Base-by-base conservation (phyloP, 495 filamentous ascomycete species). In the Penicillium flavigenum region DNA sequence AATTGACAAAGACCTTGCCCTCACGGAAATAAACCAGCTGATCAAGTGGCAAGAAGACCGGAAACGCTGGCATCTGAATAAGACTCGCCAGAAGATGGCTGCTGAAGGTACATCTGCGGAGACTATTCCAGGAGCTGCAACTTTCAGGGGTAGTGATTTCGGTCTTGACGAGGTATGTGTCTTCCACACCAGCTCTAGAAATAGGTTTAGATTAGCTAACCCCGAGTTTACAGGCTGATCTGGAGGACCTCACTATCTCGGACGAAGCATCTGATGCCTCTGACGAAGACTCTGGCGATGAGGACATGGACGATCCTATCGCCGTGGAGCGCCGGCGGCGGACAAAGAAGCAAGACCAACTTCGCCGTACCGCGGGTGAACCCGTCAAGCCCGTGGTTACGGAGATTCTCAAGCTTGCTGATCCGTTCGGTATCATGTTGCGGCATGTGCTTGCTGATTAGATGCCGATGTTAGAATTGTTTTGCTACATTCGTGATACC, bases 41-140 rank as follows among this genome's bases (percentile, higher is more conserved):
- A 92, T 98, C 53, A 79, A 87, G 53, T 98, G 94, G 94, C 94
- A 98, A 65, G 90, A 90, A 69, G 89, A 88, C 54, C 79, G 95
- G 45, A 97, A 98, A 77, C 88, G 89, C 68, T 98, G 94, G 94
- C 94, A 98, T 63, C 83, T 95, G 55, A 91, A 95, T 70, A 98
- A 98, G 78, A 98, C 94, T 8, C 78, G 92, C 55, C 94, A 96
- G 76, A 98, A 98, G 80, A 98, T 98, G 94, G 94, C 94, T 5
- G 89, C 89, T 16, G 90, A 91, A 58, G 89, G 86, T 6, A 79
- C 74, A 0, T 79, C 73, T 22, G 69, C 45, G 41, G 66, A 76
- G 5, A 48, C 56, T 1, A 70, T 71, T n/a, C 76, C 76, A 8
- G 85, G 81, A 19, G 74, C 72, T 51, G 66, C 80, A 10, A 79